Conservation (phyloP, 192 early-diverging fungal species). For the Coemansia sp. region DNA sequence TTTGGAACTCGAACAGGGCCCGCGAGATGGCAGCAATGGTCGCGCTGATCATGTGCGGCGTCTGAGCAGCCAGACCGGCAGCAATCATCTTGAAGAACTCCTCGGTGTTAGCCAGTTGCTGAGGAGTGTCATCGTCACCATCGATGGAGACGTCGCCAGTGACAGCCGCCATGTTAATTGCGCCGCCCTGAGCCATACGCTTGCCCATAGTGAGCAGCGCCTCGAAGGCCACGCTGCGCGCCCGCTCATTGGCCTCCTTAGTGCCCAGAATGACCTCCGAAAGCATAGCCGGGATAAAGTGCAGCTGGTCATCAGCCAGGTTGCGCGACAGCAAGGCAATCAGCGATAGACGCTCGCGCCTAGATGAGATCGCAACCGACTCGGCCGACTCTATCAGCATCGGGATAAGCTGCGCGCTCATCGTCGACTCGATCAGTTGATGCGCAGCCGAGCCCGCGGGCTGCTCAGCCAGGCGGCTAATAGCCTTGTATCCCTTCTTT, state of each 20-base stretch:
- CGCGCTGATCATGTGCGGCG: conserved; percentile 90
- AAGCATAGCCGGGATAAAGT: conserved; percentile 83
- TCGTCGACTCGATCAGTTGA: conserved; percentile 25
- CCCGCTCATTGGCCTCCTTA: conserved; percentile 92
- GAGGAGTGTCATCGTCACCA: conserved; percentile 13
- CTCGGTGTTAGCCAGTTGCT: conserved; percentile 59
- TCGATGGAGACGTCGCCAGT: conserved; percentile 20
- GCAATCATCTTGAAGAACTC: conserved; percentile 94
- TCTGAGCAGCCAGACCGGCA: conserved; percentile 91
- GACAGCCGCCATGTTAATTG: conserved; percentile 38
- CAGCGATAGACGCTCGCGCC: conserved; percentile 75
- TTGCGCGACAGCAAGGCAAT: conserved; percentile 65
- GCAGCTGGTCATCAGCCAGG: conserved; percentile 65
- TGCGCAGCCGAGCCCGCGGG: conserved; percentile 28
- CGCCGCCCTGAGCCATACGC: conserved; percentile 81
- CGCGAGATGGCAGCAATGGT: conserved; percentile 81
- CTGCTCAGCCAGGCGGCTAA: conserved; percentile 55
- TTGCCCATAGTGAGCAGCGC: conserved; percentile 85
- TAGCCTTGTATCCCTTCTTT: conserved; percentile 94
- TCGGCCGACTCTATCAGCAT: conserved; percentile 75
- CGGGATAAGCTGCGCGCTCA: conserved; percentile 68
- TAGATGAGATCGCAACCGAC: conserved; percentile 67
- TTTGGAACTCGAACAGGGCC: conserved; percentile 91
- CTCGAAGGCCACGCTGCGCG: conserved; percentile 79
- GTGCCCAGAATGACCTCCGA: conserved; percentile 91